These are phyloP conservation scores for Gregarina niphandrodes DNA, from an alignment of 169 alveolate genomes.

Conservation along the genomic window DNA sequence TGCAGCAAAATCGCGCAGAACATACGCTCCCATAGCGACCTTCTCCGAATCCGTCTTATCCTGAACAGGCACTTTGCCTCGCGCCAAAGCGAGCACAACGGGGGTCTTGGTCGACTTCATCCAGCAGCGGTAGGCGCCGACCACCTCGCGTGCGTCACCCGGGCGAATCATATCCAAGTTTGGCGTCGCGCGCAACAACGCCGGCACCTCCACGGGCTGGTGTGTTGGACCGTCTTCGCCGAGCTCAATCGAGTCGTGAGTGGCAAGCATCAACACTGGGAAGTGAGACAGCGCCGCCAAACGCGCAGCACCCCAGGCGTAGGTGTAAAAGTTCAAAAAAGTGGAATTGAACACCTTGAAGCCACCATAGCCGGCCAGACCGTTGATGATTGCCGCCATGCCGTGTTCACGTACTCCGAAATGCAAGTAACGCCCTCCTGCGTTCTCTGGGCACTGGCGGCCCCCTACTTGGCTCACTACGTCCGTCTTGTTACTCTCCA, in stretches of 20 bases:
- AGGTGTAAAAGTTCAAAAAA: conserved; percentile 33
- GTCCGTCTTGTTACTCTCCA: conserved; percentile 31
- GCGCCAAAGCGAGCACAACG: conserved; percentile 16
- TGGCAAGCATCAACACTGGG: conserved; percentile 34
- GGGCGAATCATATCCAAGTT: conserved; percentile 34
- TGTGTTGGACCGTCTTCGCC: conserved; percentile 57
- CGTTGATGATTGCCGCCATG: conserved; percentile 43
- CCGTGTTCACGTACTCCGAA: conserved; percentile 48
- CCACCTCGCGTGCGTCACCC: conserved; percentile 37
- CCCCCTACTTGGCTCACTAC: conserved; percentile 7
- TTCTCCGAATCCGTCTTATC: conserved; percentile 21
- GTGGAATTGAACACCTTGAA: conserved; percentile 39
- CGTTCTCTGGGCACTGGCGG: too few species aligned
- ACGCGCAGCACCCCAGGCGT: conserved; percentile 38
- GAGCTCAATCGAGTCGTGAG: conserved; percentile 44
- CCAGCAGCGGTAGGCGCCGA: conserved; percentile 26
- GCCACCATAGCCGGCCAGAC: conserved; percentile 30
- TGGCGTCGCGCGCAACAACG: conserved; percentile 28
- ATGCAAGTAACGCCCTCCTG: conserved; percentile 10
- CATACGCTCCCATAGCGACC: conserved; percentile 37
- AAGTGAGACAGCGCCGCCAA: conserved; percentile 31
- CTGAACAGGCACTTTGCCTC: conserved; percentile 25
- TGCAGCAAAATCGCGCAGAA: conserved; percentile 22
- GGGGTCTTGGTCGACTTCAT: conserved; percentile 9
- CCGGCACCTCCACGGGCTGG: conserved; percentile 42